Base-by-base conservation (phyloP, 176 grass and related monocot genomes). In the Pontederia crassipes region DNA sequence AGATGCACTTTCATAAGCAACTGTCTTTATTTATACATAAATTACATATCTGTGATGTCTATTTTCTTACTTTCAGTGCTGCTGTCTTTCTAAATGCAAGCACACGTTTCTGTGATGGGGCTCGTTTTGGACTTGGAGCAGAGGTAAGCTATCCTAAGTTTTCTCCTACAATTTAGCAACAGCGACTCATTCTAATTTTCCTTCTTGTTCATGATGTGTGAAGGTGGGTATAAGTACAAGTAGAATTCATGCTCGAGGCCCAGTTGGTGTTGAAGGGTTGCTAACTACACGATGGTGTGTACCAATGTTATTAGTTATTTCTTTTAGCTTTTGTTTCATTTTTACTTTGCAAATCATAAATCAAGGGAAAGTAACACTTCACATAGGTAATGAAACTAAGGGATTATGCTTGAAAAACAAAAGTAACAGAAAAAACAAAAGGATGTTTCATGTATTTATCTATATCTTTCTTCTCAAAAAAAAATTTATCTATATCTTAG, bases 171-270 rank as follows among this genome's bases (percentile, higher is more conserved):
- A 56, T 10, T 46, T 79, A 55, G 52, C 18, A 61, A 24, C 55
- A 49, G 40, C 61, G 16, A 66, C 32, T 68, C 47, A 28, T 45
- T 74, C 49, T 48, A 48, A 24, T 24, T 82, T 1, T 59, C 62
- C 28, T 14, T 78, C 74, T 64, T 73, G 52, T 9, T 51, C 58
- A 69, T 81, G 58, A 74, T 52, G 77, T 81, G 28, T 71, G 55
- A 78, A 98, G 93, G 87, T 98, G 73, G 93, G 93, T 53, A 92
- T 98, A 78, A 98, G 93, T 76, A 98, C 93, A 48, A 86, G 93
- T 20, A 89, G 93, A 18, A 98, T 98, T 74, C 93, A 98, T 88
- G 87, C 93, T 47, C 93, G 93, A 2, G 93, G 93, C 51, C 93
- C 93, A 20, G 93, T 98, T 75, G 93, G 93, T 73, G 93, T 98